phyloP scores from a whole-genome alignment of 192 early-diverging fungal genomes.

The Allomyces macrogynus region DNA sequence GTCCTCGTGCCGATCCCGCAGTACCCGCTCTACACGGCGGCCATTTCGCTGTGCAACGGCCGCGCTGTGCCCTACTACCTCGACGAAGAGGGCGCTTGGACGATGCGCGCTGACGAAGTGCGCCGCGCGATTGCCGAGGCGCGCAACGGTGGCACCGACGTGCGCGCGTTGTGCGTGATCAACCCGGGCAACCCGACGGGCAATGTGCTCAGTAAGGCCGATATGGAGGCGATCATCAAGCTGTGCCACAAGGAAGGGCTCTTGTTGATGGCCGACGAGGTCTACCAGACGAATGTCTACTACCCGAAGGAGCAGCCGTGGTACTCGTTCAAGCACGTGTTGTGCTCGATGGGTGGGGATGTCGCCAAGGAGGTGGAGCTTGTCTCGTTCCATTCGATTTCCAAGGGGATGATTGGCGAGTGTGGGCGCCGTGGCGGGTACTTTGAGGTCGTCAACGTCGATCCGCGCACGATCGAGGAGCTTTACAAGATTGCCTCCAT shows the following conservation, averaged over 20 bases:
- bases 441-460: conserved; percentile 80
- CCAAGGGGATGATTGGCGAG: conserved; percentile 97
- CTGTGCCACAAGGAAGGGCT: conserved; percentile 68
- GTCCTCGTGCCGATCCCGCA: conserved; percentile 99
- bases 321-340: conserved; percentile 89
- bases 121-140: conserved; percentile 40
- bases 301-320: conserved; percentile 57
- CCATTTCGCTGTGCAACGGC: conserved; percentile 63
- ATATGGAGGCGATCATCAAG: conserved; percentile 73
- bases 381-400: conserved; percentile 88
- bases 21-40: conserved; percentile 93
- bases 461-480: conserved; percentile 49
- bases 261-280: conserved; percentile 90
- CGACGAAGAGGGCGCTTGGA: conserved; percentile 70
- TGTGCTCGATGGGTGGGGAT: conserved; percentile 45
- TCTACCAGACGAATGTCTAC: conserved; percentile 96
- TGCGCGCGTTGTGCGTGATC: conserved; percentile 86
- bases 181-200: conserved; percentile 99
- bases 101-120: conserved; percentile 48
- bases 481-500: conserved; percentile 89
- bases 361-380: conserved; percentile 57
- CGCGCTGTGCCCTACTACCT: conserved; percentile 79
- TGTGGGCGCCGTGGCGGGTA: conserved; percentile 95
- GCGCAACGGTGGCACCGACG: conserved; percentile 51
- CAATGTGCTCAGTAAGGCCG: conserved; percentile 55